Evolutionary conservation across 257 asterid genomes (phyloP).

Genomic region (Coffea canephora): DNA sequence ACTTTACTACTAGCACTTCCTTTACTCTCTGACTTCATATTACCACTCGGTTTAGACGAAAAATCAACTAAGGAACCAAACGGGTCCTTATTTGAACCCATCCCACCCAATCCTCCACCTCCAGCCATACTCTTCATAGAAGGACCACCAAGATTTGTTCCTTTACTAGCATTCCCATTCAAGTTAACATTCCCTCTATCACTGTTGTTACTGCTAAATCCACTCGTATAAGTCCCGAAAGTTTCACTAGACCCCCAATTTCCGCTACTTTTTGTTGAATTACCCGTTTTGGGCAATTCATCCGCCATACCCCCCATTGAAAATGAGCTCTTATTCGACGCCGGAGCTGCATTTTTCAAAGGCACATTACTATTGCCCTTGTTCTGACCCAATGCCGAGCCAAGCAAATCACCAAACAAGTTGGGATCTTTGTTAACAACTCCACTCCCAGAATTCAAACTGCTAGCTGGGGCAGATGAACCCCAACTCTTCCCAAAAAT

Average conservation of each 20-base stretch:
- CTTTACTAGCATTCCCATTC: slow-evolving; percentile 39
- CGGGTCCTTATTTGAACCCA: slow-evolving; percentile 62
- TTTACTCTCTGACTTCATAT: slow-evolving; percentile 46
- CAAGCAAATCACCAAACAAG: slow-evolving; percentile 85
- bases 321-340: slow-evolving; percentile 36
- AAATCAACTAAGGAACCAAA: slow-evolving; percentile 82
- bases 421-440: slow-evolving; percentile 73
- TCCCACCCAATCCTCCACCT: slow-evolving; percentile 43
- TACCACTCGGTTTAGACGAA: slow-evolving; percentile 40
- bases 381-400: slow-evolving; percentile 61
- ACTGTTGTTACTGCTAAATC: slow-evolving; percentile 31
- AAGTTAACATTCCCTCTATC: slow-evolving; percentile 41
- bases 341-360: slow-evolving; percentile 53
- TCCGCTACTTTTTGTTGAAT: slow-evolving; percentile 32
- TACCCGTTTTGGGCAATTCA: slow-evolving; percentile 60
- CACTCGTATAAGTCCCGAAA: slow-evolving; percentile 34
- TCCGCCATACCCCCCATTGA: slow-evolving; percentile 68
- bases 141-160: slow-evolving; percentile 49
- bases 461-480: slow-evolving; percentile 43
- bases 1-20: slow-evolving; percentile 34
- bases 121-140: slow-evolving; percentile 57
- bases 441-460: slow-evolving; percentile 37
- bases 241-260: slow-evolving; percentile 40
- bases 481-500: slow-evolving; percentile 87
- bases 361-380: slow-evolving; percentile 62